phyloP scores from a whole-genome alignment of 805 yeast genomes.

The Candida jianshihensis region DNA sequence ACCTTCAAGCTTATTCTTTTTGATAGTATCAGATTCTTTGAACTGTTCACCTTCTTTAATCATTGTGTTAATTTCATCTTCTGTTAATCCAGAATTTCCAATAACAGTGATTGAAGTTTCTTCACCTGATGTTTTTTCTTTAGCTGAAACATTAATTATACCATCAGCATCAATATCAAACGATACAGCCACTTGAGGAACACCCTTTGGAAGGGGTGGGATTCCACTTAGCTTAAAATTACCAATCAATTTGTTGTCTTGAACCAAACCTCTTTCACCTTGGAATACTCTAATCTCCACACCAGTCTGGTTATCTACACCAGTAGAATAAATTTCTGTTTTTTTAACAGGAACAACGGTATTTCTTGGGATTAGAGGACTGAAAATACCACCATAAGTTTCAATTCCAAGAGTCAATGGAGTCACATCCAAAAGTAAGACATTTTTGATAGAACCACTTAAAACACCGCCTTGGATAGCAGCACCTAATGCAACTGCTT shows the following conservation, averaged over 20 bases:
- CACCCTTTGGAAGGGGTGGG: slow-evolving; percentile 73
- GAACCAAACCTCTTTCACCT: slow-evolving; percentile 75
- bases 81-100: slow-evolving; percentile 64
- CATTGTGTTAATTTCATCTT: slow-evolving; percentile 57
- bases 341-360: slow-evolving; percentile 71
- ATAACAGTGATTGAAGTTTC: slow-evolving; percentile 69
- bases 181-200: slow-evolving; percentile 70
- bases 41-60: slow-evolving; percentile 60
- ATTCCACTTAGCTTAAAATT: slow-evolving; percentile 66
- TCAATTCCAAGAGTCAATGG: slow-evolving; percentile 81
- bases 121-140: slow-evolving; percentile 71
- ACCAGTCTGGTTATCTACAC: slow-evolving; percentile 80
- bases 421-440: slow-evolving; percentile 71
- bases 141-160: slow-evolving; percentile 72
- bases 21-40: slow-evolving; percentile 51
- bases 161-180: slow-evolving; percentile 84
- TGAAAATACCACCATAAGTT: slow-evolving; percentile 78
- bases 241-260: slow-evolving; percentile 72
- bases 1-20: slow-evolving; percentile 58
- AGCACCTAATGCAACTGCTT: slow-evolving; percentile 88
- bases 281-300: slow-evolving; percentile 74
- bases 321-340: slow-evolving; percentile 71
- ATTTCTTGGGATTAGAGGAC: slow-evolving; percentile 72
- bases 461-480: slow-evolving; percentile 85
- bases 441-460: slow-evolving; percentile 77